phyloP scores from a whole-genome alignment of 2,329 filamentous ascomycete species.

The Aspergillus sclerotialis region DNA sequence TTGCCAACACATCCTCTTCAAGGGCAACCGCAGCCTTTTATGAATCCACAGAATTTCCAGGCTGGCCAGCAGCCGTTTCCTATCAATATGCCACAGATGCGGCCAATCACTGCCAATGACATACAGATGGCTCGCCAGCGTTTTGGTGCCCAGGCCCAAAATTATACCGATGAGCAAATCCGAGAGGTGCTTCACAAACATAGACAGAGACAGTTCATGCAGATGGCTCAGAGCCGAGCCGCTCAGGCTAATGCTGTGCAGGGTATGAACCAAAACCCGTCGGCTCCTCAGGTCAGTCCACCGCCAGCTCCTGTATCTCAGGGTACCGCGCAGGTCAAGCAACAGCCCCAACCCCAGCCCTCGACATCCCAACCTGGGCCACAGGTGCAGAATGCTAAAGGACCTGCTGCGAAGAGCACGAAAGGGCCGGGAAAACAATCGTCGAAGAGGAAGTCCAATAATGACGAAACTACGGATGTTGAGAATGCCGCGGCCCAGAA shows the following conservation, averaged over 20 bases:
- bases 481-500: conserved; percentile 30
- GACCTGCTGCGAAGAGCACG: conserved; percentile 8
- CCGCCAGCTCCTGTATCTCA: conserved; percentile 15
- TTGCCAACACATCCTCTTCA: conserved; percentile 17
- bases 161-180: conserved; percentile 38
- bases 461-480: conserved; percentile 41
- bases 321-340: conserved; percentile 18
- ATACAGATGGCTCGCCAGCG: conserved; percentile 30
- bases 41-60: conserved; percentile 21
- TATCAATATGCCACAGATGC: conserved; percentile 23
- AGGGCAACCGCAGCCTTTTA: conserved; percentile 20
- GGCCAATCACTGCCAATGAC: conserved; percentile 29
- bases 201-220: conserved; percentile 29
- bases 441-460: conserved; percentile 38
- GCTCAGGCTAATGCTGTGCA: conserved; percentile 16
- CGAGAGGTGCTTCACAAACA: conserved; percentile 27
- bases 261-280: conserved; percentile 17
- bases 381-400: conserved; percentile 20
- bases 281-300: conserved; percentile 17
- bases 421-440: conserved; percentile 16
- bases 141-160: conserved; percentile 25
- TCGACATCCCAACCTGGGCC: conserved; percentile 18
- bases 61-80: conserved; percentile 20
- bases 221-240: conserved; percentile 24
- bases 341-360: conserved; percentile 15